Base-by-base conservation (phyloP, 176 grass and related monocot genomes). In the Themeda triandra region DNA sequence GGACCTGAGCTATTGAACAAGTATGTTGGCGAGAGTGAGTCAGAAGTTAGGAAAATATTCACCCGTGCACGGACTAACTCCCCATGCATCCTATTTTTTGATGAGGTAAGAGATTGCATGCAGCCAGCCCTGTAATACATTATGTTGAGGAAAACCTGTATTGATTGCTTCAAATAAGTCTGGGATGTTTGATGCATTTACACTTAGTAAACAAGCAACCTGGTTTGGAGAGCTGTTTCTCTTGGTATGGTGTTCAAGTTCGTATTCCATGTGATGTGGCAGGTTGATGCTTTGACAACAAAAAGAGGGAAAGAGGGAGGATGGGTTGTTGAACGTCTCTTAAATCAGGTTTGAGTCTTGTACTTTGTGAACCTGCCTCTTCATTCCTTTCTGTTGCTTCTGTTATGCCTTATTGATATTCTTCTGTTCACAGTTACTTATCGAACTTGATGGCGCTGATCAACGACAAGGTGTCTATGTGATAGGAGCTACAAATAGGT, bases 401-500 rank as follows among this genome's bases (percentile, higher is more conserved):
- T 63, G 6, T 75, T 33, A 0, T 31, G 6, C 44, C 62, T 63
- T 31, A 70, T 63, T 75, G n/a, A 76, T 42, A 40, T 63, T 87
- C 13, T 86, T 88, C 30, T 70, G 76, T 39, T 31, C n/a, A 0
- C 78, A 95, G 93, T 87, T 98, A 83, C 87, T 95, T 49, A 87
- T 95, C 83, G 96, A 98, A 79, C 89, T 98, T 25, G 96, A 98
- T 54, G 96, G 93, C 45, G 92, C 93, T 45, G 93, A 92, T 85
- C 84, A 93, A 48, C 66, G 96, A 11, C 85, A 90, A 59, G 93
- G 93, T 66, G 89, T 98, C 58, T 98, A 74, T 88, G 96, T 95
- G 41, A 92, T 98, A 39, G 96, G 93, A 88, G 96, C 96, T 64
- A 98, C 96, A 48, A 98, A 98, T 83, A 95, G 96, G 96, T 98